Base-by-base conservation (phyloP, 139 green algal genomes). In the Tetraselmis striata region DNA sequence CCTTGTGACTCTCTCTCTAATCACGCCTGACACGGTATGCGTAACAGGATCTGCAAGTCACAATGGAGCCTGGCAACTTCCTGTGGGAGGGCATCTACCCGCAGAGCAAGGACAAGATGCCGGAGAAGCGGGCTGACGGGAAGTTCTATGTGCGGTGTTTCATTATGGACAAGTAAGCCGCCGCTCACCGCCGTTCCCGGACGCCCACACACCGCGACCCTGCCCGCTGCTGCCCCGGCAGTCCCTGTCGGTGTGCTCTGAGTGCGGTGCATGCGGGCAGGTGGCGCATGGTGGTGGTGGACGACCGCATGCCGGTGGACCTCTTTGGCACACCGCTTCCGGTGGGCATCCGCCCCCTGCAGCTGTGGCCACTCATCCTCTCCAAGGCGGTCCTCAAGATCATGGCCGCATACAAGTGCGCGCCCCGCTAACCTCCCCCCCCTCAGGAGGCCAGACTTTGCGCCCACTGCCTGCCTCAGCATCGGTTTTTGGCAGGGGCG, bases 341-440 rank as follows among this genome's bases (percentile, higher is more conserved):
- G 1, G 87, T 94, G 2, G 90, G 89, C 76, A 83, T 84, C 31
- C 84, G 89, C 22, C 92, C 92, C 1, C 81, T 94, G 80, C 86
- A 93, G 86, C 87, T 95, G n/a, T 96, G 93, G 93, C 93, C 93
- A 18, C 86, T 96, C 82, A 82, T 96, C 75, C 87, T 96, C 26
- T 87, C 83, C 87, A 96, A 96, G 82, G 93, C 93, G 2, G 75
- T 95, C 30, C 84, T 94, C 74, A 96, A 95, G 88, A 85, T 90
- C 26, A 88, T 88, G 85, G 87, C 90, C 1, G 83, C 86, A 0
- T 88, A 89, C 59, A 82, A 84, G 76, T 67, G 5, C 22, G 26
- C 58, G 31, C n/a, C 25, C 58, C 79, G 25, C 80, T 80, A 2
- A 28, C 31, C 45, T 75, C 11, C 76, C 22, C 29, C 76, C 59